phyloP scores from a whole-genome alignment of 1,139 yeast genomes.

The Candida neerlandica region DNA sequence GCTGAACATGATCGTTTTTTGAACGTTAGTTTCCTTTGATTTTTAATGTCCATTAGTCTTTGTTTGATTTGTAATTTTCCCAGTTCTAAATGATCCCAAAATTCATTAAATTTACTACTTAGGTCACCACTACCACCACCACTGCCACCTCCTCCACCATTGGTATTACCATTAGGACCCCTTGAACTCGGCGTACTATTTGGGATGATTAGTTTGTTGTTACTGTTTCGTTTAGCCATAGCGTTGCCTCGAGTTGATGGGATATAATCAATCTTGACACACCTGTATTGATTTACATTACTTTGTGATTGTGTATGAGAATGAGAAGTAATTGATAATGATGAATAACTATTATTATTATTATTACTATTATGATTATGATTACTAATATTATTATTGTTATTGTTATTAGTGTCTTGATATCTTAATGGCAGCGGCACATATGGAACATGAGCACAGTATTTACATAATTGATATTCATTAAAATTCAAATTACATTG shows the following conservation, averaged over 20 bases:
- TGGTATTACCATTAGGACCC: background rate
- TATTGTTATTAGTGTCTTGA: no score
- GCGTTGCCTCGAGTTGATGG: constrained; percentile 9
- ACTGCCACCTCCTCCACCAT: background rate
- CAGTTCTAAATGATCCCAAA: constrained; percentile 16
- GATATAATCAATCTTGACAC: constrained; percentile 9
- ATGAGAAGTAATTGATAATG: no score
- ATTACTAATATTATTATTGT: no score
- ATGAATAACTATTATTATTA: background rate
- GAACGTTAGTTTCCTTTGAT: constrained; percentile 7
- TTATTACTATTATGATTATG: no score
- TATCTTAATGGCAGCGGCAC: constrained; percentile 25
- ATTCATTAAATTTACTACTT: constrained; percentile 13
- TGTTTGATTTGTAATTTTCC: constrained; percentile 15
- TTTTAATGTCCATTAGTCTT: constrained; percentile 13
- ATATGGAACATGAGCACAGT: constrained; percentile 27
- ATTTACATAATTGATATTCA: constrained; percentile 19
- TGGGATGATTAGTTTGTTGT: constrained; percentile 2
- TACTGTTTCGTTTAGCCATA: constrained; percentile 7
- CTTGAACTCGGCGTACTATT: constrained; percentile 1
- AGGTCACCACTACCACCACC: constrained; percentile 8
- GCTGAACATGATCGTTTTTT: constrained; percentile 8
- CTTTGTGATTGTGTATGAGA: background rate
- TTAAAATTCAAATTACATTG: constrained; percentile 14
- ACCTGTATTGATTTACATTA: background rate